These are phyloP conservation scores for Podaxis sp. DNA, from an alignment of 768 basidiomycete genomes.

Conservation along the genomic window DNA sequence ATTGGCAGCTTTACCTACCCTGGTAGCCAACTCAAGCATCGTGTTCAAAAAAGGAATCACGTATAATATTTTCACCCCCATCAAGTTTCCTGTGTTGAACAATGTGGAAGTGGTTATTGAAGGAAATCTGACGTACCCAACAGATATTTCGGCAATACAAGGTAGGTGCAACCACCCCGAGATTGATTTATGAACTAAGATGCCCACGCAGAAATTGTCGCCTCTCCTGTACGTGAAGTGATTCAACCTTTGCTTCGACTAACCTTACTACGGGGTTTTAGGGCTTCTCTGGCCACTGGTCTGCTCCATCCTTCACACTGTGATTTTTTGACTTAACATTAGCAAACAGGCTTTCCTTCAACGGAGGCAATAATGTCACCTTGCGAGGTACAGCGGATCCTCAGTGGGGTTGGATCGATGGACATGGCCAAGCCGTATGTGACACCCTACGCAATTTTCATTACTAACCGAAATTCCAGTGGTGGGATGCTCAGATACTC, in stretches of 20 bases:
- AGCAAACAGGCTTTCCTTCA: conserved; percentile 48
- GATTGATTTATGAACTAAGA: background rate
- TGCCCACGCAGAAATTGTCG: conserved; percentile 38
- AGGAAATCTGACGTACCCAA: conserved; percentile 58
- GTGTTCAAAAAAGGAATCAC: conserved; percentile 54
- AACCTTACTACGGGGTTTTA: conserved; percentile 19
- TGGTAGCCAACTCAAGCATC: conserved; percentile 47
- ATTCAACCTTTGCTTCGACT: background rate
- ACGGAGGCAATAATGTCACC: conserved; percentile 57
- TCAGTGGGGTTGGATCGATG: conserved; percentile 66
- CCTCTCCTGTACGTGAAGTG: conserved; percentile 37
- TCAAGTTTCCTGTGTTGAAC: conserved; percentile 52
- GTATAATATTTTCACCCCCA: conserved; percentile 63
- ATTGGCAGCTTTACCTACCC: conserved; percentile 40
- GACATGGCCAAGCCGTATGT: conserved; percentile 53
- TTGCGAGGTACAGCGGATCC: conserved; percentile 54
- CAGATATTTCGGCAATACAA: conserved; percentile 51
- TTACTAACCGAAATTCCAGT: conserved; percentile 30
- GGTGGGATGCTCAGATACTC: conserved; percentile 58
- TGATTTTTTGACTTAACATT: background rate
- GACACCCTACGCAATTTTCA: background rate
- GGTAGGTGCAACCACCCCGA: conserved; percentile 25
- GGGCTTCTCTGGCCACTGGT: conserved; percentile 50
- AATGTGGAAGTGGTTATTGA: conserved; percentile 59
- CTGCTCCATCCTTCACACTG: background rate